Conservation (phyloP, 192 early-diverging fungal species). For the Coemansia aciculifera region DNA sequence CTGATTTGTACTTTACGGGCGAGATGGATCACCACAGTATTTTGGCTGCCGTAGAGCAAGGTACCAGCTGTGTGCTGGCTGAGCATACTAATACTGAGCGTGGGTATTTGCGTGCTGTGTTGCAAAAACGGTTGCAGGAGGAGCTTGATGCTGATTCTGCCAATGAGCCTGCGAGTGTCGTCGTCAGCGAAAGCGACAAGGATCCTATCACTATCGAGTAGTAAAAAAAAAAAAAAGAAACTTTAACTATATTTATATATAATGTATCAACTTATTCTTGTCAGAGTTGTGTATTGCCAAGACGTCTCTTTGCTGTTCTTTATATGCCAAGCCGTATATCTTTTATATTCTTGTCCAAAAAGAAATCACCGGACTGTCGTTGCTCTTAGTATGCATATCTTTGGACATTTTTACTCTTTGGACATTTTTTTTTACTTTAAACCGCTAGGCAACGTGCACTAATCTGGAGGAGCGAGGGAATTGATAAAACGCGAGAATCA, state of each 20-base stretch:
- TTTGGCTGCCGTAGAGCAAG: constrained; percentile 73
- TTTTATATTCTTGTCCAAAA: not conserved
- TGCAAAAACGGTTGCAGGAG: constrained; percentile 63
- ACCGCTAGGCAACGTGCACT: not conserved
- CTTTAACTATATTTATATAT: not conserved
- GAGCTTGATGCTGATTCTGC: constrained; percentile 45
- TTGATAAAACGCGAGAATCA: not conserved
- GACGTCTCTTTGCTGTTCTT: not conserved
- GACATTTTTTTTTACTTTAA: not conserved
- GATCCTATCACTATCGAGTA: constrained; percentile 71
- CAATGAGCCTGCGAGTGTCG: constrained; percentile 59
- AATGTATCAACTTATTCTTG: constrained; percentile 3
- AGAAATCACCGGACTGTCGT: not conserved
- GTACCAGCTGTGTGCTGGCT: constrained; percentile 80
- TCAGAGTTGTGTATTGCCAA: not conserved
- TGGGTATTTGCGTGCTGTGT: constrained; percentile 69
- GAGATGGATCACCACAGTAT: constrained; percentile 97
- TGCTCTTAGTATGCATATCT: not conserved
- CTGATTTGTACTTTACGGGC: constrained; percentile 88
- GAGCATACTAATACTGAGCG: constrained; percentile 95
- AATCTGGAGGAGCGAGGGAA: not conserved
- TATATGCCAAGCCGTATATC: not conserved
- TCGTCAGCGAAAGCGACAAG: constrained; percentile 70
- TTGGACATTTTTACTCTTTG: not conserved
- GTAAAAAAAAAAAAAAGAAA: not conserved